Evolutionary conservation across 1,284 basidiomycete species (phyloP).

Genomic region (Afroboletus lepidellus): DNA sequence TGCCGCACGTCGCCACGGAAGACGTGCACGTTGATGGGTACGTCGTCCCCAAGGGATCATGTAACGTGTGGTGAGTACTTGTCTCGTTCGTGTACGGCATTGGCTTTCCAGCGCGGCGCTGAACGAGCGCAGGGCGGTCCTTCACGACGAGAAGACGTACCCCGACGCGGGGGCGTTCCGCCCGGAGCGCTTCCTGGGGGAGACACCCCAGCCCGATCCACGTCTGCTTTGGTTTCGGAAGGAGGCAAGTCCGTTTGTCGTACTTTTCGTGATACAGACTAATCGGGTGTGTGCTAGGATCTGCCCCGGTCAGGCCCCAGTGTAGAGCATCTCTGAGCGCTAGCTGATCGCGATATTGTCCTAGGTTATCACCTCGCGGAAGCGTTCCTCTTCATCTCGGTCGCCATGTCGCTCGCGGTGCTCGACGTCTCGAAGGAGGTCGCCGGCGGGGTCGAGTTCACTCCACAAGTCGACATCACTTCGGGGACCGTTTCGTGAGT

Average conservation of each 20-base stretch:
- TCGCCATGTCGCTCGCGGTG: slow-evolving; percentile 18
- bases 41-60: slow-evolving; percentile 40
- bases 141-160: slow-evolving; percentile 18
- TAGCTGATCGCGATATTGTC: too few species aligned
- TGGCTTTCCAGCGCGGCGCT: too few species aligned
- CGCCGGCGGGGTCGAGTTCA: slow-evolving; percentile 21
- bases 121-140: slow-evolving; percentile 15
- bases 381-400: slow-evolving; percentile 15
- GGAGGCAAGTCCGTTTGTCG: too few species aligned
- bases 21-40: slow-evolving; percentile 37
- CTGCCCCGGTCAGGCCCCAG: too few species aligned
- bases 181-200: slow-evolving; percentile 27
- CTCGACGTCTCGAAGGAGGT: slow-evolving; percentile 10
- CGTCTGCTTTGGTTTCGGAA: slow-evolving; percentile 23
- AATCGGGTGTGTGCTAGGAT: too few species aligned
- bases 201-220: slow-evolving; percentile 20
- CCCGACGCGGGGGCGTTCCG: slow-evolving; percentile 18
- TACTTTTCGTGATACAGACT: too few species aligned
- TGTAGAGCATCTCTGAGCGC: too few species aligned
- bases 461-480: slow-evolving; percentile 8
- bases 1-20: slow-evolving; percentile 37
- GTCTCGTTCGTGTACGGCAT: too few species aligned
- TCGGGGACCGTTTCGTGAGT: slow-evolving; percentile 14
- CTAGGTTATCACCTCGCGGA: slow-evolving; percentile 21
- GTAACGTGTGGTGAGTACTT: slow-evolving; percentile 18